Evolutionary conservation across 2,329 filamentous ascomycete genomes (phyloP), one percentile per base, ranked within the genome.

Genomic region (Sporothrix curviconia): DNA sequence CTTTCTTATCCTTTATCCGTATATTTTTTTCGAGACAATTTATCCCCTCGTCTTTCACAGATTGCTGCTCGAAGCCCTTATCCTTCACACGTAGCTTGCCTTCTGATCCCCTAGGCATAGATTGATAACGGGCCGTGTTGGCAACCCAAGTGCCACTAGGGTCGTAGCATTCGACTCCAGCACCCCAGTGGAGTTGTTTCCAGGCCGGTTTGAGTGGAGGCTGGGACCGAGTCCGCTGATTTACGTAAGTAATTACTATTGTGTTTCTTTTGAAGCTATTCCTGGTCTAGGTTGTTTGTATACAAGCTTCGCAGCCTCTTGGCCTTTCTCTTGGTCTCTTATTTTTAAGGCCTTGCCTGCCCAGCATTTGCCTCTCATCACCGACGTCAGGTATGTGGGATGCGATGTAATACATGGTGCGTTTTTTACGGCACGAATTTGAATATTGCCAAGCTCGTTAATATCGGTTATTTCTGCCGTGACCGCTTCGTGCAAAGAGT

Each of bases 351-450:
- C 34, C 3, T n/a, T 32, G 28, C 8, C 9, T 32, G 7, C 30
- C 8, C 44, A 28, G 7, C 25, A 17, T 32, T 34, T 49, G n/a
- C 28, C 5, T 17, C 37, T 19, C 36, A 9, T 19, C 25, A 40
- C 55, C 55, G 44, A 51, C 43, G 12, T 43, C 55, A 36, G 44
- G 24, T 39, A 44, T n/a, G n/a, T n/a, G n/a, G n/a, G n/a, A n/a
- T n/a, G n/a, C n/a, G n/a, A n/a, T n/a, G n/a, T n/a, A n/a, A n/a
- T n/a, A n/a, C n/a, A n/a, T n/a, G n/a, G n/a, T n/a, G n/a, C n/a
- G n/a, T n/a, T n/a, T n/a, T n/a, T n/a, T n/a, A n/a, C n/a, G n/a
- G n/a, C n/a, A n/a, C n/a, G n/a, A n/a, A n/a, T n/a, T n/a, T n/a
- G n/a, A n/a, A n/a, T n/a, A 43, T 32, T 34, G 22, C 22, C 36